Conservation (phyloP, 2,329 filamentous ascomycete species). For the Teratosphaeria epicoccoides region DNA sequence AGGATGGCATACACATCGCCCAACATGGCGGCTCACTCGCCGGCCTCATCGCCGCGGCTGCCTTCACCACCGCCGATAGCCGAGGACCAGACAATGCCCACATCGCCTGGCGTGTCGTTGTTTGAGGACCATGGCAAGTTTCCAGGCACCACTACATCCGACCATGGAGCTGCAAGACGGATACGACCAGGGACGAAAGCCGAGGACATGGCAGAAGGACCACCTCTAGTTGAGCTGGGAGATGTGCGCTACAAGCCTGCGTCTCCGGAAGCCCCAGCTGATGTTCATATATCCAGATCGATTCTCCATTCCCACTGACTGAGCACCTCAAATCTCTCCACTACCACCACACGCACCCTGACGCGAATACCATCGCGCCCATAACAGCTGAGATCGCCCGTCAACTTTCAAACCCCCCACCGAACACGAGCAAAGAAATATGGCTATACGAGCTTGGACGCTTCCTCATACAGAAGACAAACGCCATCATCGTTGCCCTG, state of each 20-base stretch:
- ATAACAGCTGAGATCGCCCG: constrained; percentile 66
- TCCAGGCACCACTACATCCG: constrained; percentile 50
- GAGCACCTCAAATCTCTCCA: constrained; percentile 93
- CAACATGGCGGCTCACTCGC: constrained; percentile 31
- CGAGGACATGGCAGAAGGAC: constrained; percentile 85
- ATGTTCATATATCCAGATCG: constrained; percentile 50
- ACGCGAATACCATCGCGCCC: constrained; percentile 60
- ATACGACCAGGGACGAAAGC: constrained; percentile 88
- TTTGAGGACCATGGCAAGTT: constrained; percentile 47
- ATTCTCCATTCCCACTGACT: constrained; percentile 93
- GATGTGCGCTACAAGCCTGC: constrained; percentile 49
- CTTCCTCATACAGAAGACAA: constrained; percentile 89
- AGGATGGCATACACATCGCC: neutral
- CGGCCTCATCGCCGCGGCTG: constrained; percentile 75
- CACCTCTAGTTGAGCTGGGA: constrained; percentile 72
- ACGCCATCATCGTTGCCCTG: constrained; percentile 82
- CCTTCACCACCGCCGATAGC: constrained; percentile 90
- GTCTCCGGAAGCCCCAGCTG: neutral
- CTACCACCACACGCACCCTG: constrained; percentile 64
- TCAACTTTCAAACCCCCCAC: constrained; percentile 67
- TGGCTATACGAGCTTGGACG: constrained; percentile 98
- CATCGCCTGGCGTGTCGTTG: constrained; percentile 58
- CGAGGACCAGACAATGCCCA: constrained; percentile 80
- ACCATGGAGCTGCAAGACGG: constrained; percentile 66
- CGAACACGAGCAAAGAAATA: constrained; percentile 71